Conservation (phyloP, 2,329 filamentous ascomycete genomes). For the Chaetomium globosum region DNA sequence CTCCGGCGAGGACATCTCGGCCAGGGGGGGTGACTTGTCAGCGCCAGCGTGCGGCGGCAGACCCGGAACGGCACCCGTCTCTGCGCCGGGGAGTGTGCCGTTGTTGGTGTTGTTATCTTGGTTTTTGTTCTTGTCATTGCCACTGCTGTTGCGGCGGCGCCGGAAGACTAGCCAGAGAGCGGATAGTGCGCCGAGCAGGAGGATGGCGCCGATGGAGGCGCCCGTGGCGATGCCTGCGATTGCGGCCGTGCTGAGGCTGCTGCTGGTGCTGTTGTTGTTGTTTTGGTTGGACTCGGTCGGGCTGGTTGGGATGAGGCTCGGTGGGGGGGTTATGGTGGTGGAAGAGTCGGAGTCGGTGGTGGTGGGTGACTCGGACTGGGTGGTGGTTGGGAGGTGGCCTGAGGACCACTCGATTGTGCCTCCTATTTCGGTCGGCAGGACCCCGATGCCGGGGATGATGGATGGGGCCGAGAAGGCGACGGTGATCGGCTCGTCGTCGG, state of each 20-base stretch:
- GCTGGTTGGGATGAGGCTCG: background rate
- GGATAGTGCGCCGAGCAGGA: constrained; percentile 26
- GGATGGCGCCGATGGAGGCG: constrained; percentile 20
- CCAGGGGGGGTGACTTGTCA: background rate
- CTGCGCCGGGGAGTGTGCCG: background rate
- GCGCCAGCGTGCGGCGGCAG: background rate
- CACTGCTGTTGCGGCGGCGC: constrained; percentile 2
- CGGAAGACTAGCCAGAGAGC: constrained; percentile 18
- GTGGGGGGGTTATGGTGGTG: background rate
- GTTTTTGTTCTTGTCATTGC: background rate
- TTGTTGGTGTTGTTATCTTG: background rate
- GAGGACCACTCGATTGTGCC: constrained; percentile 35
- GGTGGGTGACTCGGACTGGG: constrained; percentile 8
- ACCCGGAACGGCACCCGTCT: background rate
- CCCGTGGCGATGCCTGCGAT: constrained; percentile 34
- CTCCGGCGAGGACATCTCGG: constrained; percentile 7
- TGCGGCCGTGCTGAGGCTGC: constrained; percentile 32
- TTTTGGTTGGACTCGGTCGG: background rate
- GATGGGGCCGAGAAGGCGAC: constrained; percentile 31
- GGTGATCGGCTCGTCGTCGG: constrained; percentile 30
- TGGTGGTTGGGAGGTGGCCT: constrained; percentile 33
- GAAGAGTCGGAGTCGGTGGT: background rate
- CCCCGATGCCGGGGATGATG: constrained; percentile 26
- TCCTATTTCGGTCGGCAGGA: constrained; percentile 32
- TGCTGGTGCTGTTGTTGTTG: background rate